Evolutionary conservation across 164 flowering plant genomes (phyloP).

Genomic region (Magnolia officinalis): DNA sequence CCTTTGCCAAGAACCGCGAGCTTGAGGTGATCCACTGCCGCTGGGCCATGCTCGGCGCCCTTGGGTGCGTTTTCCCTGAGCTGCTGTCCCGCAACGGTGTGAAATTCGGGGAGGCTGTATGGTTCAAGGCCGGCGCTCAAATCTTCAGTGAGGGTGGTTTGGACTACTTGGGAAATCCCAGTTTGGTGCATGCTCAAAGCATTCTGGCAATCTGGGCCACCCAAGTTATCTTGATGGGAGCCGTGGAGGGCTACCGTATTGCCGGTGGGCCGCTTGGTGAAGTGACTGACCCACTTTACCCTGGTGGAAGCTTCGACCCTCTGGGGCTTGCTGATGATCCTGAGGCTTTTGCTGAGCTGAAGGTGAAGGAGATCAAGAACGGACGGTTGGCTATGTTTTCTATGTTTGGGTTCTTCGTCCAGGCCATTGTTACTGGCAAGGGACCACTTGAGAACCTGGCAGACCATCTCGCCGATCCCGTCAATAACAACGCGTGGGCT

Average conservation of each 20-base stretch:
- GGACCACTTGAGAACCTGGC: conserved; percentile 21
- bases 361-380: conserved; percentile 23
- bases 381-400: conserved; percentile 23
- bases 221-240: conserved; percentile 20
- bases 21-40: conserved; percentile 17
- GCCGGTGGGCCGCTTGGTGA: conserved; percentile 21
- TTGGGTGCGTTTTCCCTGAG: conserved; percentile 19
- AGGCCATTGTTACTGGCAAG: conserved; percentile 23
- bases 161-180: conserved; percentile 21
- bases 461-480: conserved; percentile 22
- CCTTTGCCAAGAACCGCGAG: conserved; percentile 23
- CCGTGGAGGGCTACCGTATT: conserved; percentile 18
- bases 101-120: conserved; percentile 23
- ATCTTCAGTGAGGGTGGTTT: conserved; percentile 23
- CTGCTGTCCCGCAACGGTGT: conserved; percentile 15
- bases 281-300: conserved; percentile 20
- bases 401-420: conserved; percentile 21
- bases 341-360: conserved; percentile 16
- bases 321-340: conserved; percentile 20
- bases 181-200: conserved; percentile 20
- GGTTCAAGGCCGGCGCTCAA: conserved; percentile 23
- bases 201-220: conserved; percentile 20
- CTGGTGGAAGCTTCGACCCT: conserved; percentile 23
- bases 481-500: conserved; percentile 23
- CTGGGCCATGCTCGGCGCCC: conserved; percentile 16